Base-by-base conservation (phyloP, 768 basidiomycete genomes). In the Xerocomellus intermedius region DNA sequence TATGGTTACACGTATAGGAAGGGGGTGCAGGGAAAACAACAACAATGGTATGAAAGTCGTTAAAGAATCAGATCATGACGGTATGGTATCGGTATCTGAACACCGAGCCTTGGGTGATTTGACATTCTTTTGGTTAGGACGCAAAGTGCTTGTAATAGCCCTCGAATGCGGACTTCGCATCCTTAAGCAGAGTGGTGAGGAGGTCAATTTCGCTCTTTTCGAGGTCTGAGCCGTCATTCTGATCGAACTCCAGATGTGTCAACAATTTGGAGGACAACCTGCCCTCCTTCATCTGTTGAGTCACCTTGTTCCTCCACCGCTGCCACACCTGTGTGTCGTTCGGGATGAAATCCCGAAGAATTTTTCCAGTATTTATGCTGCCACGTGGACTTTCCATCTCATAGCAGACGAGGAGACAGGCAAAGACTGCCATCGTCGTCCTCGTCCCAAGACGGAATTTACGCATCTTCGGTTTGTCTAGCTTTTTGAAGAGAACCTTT, bases 281-380 rank as follows among this genome's bases (percentile, higher is more conserved):
- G 1, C 36, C n/a, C 16, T 49, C 58, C 42, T 62, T 57, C 50
- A 67, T 59, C 52, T 67, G 57, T 22, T 3, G 50, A 44, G 37
- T 19, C 30, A 67, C 65, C 50, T 61, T 69, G 14, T 54, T 55
- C 44, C 62, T 65, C 68, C 66, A 67, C 28, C 46, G 57, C 26
- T 50, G 47, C 66, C 66, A 67, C 42, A 67, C 68, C 30, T 38
- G 42, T 0, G 66, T 67, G 12, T 68, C 50, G 10, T 67, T 67
- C 7, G 63, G 56, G 26, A 67, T 53, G 36, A 68, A 65, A 48
- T 57, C 39, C 14, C 33, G 57, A 26, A 67, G 53, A n/a, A 69
- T 59, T 4, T 51, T 54, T 38, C 8, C 43, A 5, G 60, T 60
- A n/a, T 60, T 32, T 10, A 57, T 42, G 10, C 43, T 49, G 0